Conservation (phyloP, 2,329 filamentous ascomycete species). For the Monilinia fructigena region DNA sequence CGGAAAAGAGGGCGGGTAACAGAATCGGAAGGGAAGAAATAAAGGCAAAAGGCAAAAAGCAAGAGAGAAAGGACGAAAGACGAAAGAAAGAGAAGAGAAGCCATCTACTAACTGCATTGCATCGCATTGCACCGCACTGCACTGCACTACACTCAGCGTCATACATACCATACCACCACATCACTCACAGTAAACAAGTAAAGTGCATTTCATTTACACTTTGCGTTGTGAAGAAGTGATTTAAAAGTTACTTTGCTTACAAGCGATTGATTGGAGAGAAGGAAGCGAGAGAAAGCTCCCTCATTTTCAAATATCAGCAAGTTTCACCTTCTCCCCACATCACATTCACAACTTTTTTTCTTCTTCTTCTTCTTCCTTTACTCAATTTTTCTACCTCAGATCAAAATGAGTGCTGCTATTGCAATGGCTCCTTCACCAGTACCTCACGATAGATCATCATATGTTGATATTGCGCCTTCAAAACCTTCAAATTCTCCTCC, state of each 20-base stretch:
- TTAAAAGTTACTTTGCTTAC: constrained; percentile 5
- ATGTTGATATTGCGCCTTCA: constrained; percentile 49
- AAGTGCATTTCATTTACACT: not conserved
- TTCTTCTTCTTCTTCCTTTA: constrained; percentile 13
- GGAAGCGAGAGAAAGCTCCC: constrained; percentile 21
- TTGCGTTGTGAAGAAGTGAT: constrained; percentile 8
- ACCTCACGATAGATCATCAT: constrained; percentile 62
- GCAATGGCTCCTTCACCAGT: constrained; percentile 68
- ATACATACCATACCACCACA: not conserved
- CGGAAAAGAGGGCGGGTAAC: constrained; percentile 23
- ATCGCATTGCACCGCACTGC: not conserved
- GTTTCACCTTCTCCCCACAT: constrained; percentile 19
- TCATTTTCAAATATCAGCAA: constrained; percentile 21
- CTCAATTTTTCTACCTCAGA: constrained; percentile 6
- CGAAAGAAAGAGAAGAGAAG: not conserved
- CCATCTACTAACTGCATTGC: not conserved
- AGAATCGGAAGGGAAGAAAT: constrained; percentile 23
- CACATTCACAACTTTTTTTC: constrained; percentile 1
- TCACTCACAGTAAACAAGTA: not conserved
- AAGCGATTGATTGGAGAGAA: constrained; percentile 16
- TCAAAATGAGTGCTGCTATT: constrained; percentile 65
- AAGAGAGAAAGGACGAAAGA: not conserved
- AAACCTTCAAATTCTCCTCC: constrained; percentile 38
- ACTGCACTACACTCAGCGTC: not conserved
- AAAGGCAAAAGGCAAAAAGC: not conserved